Conservation (phyloP, 2,329 filamentous ascomycete species). For the Aureobasidium musti region DNA sequence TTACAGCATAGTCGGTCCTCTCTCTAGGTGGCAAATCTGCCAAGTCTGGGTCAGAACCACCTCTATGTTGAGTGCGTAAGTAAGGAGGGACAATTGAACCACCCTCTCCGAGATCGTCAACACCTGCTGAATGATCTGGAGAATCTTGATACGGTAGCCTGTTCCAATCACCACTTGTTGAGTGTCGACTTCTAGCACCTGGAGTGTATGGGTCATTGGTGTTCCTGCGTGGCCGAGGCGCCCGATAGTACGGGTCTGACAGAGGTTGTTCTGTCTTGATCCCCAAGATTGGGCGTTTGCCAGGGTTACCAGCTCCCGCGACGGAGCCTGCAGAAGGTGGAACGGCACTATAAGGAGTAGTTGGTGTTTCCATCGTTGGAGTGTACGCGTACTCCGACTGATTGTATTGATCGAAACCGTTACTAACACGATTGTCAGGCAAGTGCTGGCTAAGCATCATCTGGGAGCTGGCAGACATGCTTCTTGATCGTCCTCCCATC, state of each 20-base stretch:
- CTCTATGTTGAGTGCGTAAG: slow-evolving; percentile 49
- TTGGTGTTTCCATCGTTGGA: slow-evolving; percentile 65
- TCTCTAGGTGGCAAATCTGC: slow-evolving; percentile 53
- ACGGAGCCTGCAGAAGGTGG: slow-evolving; percentile 49
- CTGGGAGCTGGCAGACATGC: slow-evolving; percentile 63
- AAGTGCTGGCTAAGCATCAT: slow-evolving; percentile 58
- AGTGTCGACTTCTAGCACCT: slow-evolving; percentile 46
- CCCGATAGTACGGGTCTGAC: slow-evolving; percentile 83
- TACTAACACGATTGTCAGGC: slow-evolving; percentile 42
- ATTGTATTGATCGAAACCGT: slow-evolving; percentile 57
- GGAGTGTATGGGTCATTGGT: slow-evolving; percentile 56
- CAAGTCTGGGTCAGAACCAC: slow-evolving; percentile 57
- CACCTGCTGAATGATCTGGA: slow-evolving; percentile 41
- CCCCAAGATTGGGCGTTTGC: slow-evolving; percentile 52
- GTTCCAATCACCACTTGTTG: slow-evolving; percentile 50
- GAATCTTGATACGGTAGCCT: slow-evolving; percentile 51
- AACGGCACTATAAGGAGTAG: slow-evolving; percentile 71
- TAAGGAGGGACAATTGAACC: slow-evolving; percentile 57
- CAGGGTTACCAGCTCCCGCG: slow-evolving; percentile 44
- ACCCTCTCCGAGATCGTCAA: slow-evolving; percentile 42
- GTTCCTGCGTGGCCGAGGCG: slow-evolving; percentile 70
- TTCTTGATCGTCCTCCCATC: slow-evolving; percentile 57
- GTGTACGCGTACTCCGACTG: slow-evolving; percentile 51
- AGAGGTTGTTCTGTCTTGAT: slow-evolving; percentile 35
- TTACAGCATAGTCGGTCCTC: slow-evolving; percentile 82